phyloP scores from a whole-genome alignment of 768 basidiomycete genomes.

The Russula brevipes region DNA sequence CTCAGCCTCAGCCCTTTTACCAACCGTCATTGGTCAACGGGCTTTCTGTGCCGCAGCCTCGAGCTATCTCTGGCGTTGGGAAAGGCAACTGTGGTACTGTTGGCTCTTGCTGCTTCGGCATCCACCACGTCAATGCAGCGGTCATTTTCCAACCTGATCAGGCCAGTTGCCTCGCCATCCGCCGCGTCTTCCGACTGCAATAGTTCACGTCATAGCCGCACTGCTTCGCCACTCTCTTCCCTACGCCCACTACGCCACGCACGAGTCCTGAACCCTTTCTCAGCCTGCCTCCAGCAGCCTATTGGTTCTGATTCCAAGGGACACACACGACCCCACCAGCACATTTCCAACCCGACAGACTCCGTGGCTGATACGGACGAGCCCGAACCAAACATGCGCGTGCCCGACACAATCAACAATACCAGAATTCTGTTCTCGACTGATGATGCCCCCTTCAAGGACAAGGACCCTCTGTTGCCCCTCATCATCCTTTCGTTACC shows the following conservation, averaged over 20 bases:
- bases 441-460: background rate
- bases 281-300: background rate
- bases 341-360: background rate
- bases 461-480: slow-evolving; percentile 1
- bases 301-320: background rate
- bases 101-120: background rate
- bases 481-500: slow-evolving; percentile 18
- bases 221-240: background rate
- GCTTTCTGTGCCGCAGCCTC: slow-evolving; percentile 1
- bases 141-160: background rate
- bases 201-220: background rate
- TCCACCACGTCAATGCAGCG: background rate
- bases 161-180: background rate
- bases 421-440: slow-evolving; percentile 1
- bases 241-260: background rate
- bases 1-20: background rate
- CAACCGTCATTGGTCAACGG: background rate
- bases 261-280: background rate
- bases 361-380: background rate
- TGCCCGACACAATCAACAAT: background rate
- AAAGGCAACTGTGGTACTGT: background rate
- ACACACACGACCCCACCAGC: background rate
- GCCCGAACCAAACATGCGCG: background rate
- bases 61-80: slow-evolving; percentile 2
- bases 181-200: background rate